Evolutionary conservation across 495 filamentous ascomycete genomes (phyloP).

Genomic region (Penicillium cinerascens): DNA sequence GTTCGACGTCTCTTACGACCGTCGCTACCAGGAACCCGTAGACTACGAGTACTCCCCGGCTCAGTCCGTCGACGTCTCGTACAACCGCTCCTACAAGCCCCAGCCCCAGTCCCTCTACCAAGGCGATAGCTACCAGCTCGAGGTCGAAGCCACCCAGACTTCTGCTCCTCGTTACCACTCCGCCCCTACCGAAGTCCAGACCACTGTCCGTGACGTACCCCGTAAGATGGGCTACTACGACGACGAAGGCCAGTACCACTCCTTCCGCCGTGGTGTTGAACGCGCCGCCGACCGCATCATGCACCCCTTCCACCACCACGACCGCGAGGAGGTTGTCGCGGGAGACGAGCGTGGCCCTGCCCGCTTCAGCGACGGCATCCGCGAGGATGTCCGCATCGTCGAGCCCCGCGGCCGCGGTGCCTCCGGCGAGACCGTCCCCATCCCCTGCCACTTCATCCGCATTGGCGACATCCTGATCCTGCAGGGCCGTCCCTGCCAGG

Average conservation of each 20-base stretch:
- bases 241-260: constrained; percentile 95
- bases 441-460: constrained; percentile 98
- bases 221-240: constrained; percentile 98
- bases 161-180: constrained; percentile 35
- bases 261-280: constrained; percentile 83
- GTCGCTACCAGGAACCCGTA: constrained; percentile 39
- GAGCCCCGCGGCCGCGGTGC: constrained; percentile 48
- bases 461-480: constrained; percentile 98
- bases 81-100: constrained; percentile 26
- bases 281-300: constrained; percentile 76
- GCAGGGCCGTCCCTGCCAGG: constrained; percentile 98
- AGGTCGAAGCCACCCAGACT: constrained; percentile 52
- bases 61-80: constrained; percentile 26
- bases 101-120: constrained; percentile 22
- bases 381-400: constrained; percentile 50
- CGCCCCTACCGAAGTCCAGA: constrained; percentile 36
- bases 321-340: constrained; percentile 56
- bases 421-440: constrained; percentile 84
- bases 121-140: constrained; percentile 29
- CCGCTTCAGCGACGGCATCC: constrained; percentile 39
- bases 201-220: constrained; percentile 40
- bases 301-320: constrained; percentile 63
- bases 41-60: constrained; percentile 28
- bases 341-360: constrained; percentile 37
- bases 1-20: constrained; percentile 56